Percentiles rank a stretch among this genome's conserved stretches.
These are phyloP conservation scores for Trypanosoma cruzi DNA, from an alignment of 208 protist species.

Conservation along the genomic window DNA sequence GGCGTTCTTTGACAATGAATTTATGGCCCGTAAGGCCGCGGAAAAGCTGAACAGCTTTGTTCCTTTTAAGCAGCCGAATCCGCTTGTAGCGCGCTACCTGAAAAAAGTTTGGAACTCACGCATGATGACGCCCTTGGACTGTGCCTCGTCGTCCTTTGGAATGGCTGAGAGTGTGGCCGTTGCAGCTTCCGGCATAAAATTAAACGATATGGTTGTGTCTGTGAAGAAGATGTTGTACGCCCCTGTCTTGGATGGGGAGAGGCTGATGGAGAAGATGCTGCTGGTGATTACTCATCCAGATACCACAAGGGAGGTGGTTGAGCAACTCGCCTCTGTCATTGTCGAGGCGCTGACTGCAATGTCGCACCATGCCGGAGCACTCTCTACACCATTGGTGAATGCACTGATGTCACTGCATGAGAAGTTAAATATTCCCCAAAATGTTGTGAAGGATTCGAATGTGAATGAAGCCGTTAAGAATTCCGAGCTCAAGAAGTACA, in stretches of 20 bases:
- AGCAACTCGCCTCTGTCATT: conserved; percentile 44
- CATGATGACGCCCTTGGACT: neutral
- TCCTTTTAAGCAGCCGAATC: conserved; percentile 49
- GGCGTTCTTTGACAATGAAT: conserved; percentile 56
- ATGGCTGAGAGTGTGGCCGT: neutral
- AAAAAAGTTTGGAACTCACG: neutral
- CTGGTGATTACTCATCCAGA: conserved; percentile 39
- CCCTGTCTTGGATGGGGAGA: conserved; percentile 22
- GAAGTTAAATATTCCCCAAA: conserved; percentile 46
- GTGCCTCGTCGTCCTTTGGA: neutral
- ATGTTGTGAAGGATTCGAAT: conserved; percentile 8
- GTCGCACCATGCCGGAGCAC: conserved; percentile 42
- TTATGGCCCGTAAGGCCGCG: conserved; percentile 64
- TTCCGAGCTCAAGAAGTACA: neutral
- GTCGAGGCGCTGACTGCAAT: conserved; percentile 32
- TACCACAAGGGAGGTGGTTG: conserved; percentile 38
- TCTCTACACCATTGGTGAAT: conserved; percentile 60
- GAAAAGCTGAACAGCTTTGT: conserved; percentile 69
- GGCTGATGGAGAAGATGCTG: conserved; percentile 48
- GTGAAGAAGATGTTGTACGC: conserved; percentile 33
- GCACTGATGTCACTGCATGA: conserved; percentile 61
- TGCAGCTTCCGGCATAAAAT: neutral
- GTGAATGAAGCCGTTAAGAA: neutral
- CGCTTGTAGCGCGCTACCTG: conserved; percentile 58
- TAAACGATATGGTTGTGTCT: conserved; percentile 17